A percentile compares a stretch with the other conserved stretches of the same genome.
Conservation (phyloP, 306 rosid genomes). For the Lathyrus oleraceus region DNA sequence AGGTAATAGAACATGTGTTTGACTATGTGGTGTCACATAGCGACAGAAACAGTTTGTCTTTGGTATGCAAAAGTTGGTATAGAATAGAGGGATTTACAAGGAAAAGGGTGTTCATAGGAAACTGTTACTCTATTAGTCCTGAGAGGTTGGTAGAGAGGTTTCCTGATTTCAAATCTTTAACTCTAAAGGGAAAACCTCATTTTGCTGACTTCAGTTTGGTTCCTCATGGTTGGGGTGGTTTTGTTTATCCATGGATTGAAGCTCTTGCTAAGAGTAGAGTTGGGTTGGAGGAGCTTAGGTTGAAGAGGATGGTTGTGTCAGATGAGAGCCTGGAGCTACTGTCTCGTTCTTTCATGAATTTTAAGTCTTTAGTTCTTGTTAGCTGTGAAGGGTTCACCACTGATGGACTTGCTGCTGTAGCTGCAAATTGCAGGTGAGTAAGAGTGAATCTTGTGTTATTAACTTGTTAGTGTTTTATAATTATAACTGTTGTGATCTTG, state of each 20-base stretch:
- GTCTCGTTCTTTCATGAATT: slow-evolving; percentile 68
- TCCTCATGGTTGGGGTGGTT: slow-evolving; percentile 87
- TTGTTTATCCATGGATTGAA: slow-evolving; percentile 77
- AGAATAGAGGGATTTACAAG: slow-evolving; percentile 73
- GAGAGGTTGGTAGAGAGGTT: slow-evolving; percentile 73
- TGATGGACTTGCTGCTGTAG: slow-evolving; percentile 84
- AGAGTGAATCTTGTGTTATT: neutral
- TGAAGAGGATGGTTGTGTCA: slow-evolving; percentile 90
- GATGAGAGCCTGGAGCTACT: slow-evolving; percentile 85
- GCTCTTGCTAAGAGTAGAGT: slow-evolving; percentile 52
- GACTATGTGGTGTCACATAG: slow-evolving; percentile 66
- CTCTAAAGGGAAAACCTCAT: slow-evolving; percentile 94
- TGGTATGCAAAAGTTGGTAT: slow-evolving; percentile 89
- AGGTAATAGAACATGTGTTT: slow-evolving; percentile 86
- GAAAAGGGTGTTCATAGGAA: slow-evolving; percentile 73
- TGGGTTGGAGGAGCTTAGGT: slow-evolving; percentile 75
- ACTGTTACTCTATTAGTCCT: slow-evolving; percentile 82
- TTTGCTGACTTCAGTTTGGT: slow-evolving; percentile 96
- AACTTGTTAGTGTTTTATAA: neutral
- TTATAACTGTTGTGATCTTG: neutral
- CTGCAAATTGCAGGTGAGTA: slow-evolving; percentile 87
- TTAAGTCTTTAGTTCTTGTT: slow-evolving; percentile 79
- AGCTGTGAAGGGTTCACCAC: slow-evolving; percentile 95
- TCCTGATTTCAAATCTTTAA: slow-evolving; percentile 63
- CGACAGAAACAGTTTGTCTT: slow-evolving; percentile 80